Percentiles rank a stretch among this genome's conserved stretches.
These are phyloP conservation scores for Thamnidium elegans DNA, from an alignment of 192 early-diverging fungal species.

Conservation along the genomic window DNA sequence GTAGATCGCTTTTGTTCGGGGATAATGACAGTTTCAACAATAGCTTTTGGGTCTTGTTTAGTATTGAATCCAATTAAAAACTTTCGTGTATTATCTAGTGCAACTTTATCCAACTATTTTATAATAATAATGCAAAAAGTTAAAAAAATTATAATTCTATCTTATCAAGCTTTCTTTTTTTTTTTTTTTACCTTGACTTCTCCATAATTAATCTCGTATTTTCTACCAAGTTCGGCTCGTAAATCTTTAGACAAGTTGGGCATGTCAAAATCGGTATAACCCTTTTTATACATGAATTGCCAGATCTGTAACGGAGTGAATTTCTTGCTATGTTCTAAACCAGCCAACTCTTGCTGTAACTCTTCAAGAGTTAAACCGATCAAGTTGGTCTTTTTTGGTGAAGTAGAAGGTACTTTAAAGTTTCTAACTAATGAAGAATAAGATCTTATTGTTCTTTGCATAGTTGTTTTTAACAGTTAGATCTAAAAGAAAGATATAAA, in stretches of 20 bases:
- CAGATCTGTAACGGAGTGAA: constrained; percentile 47
- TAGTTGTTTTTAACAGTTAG: too few relatives aligned
- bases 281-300: constrained; percentile 47
- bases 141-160: too few relatives aligned
- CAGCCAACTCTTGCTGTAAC: constrained; percentile 32
- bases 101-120: constrained; percentile 43
- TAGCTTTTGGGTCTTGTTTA: constrained; percentile 48
- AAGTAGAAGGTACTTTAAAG: constrained; percentile 7
- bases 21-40: constrained; percentile 78
- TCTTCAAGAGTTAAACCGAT: constrained; percentile 39
- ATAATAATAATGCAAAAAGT: not conserved
- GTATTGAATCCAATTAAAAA: constrained; percentile 54
- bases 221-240: constrained; percentile 44
- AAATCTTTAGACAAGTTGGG: constrained; percentile 51
- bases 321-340: constrained; percentile 31
- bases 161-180: not conserved
- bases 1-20: constrained; percentile 66
- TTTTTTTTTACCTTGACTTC: constrained; percentile 41
- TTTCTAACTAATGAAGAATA: constrained; percentile 11
- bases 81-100: constrained; percentile 61
- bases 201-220: constrained; percentile 57
- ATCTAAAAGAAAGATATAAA: too few relatives aligned
- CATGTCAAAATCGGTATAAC: constrained; percentile 68
- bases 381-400: constrained; percentile 39
- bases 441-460: not conserved